Percentiles rank a stretch among this genome's conserved stretches.
Evolutionary conservation across 1,139 yeast genomes (phyloP).

Genomic region (Yamadazyma dendronema): DNA sequence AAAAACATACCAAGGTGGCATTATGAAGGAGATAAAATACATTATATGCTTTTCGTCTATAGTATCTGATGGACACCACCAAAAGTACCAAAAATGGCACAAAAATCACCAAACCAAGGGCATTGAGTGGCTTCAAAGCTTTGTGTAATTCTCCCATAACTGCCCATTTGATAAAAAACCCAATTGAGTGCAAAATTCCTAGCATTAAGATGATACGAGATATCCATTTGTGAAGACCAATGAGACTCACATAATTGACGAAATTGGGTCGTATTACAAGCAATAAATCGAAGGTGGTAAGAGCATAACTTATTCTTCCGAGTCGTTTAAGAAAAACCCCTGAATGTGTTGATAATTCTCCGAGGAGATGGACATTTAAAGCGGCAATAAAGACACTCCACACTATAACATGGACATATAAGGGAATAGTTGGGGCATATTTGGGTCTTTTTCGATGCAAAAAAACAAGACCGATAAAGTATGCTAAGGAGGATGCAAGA

Average conservation of each 20-base stretch:
- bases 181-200: conserved; percentile 55
- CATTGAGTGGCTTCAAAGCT: conserved; percentile 45
- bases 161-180: conserved; percentile 51
- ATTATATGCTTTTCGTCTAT: conserved; percentile 25
- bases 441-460: conserved; percentile 1
- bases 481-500: conserved; percentile 32
- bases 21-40: conserved; percentile 38
- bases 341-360: conserved; percentile 21
- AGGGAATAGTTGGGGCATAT: conserved; percentile 2
- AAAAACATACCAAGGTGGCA: conserved; percentile 27
- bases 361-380: conserved; percentile 21
- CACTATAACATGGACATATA: conserved; percentile 14
- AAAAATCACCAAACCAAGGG: conserved; percentile 61
- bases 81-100: conserved; percentile 41
- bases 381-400: conserved; percentile 33
- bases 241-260: conserved; percentile 50
- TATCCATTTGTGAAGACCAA: conserved; percentile 77
- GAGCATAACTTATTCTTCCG: conserved; percentile 63
- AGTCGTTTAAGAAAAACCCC: conserved; percentile 33
- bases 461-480: conserved; percentile 13
- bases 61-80: conserved; percentile 49
- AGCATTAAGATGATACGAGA: conserved; percentile 60
- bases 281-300: conserved; percentile 63
- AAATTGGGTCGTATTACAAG: conserved; percentile 56
- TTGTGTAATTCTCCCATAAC: conserved; percentile 36